A percentile compares a stretch with the other conserved stretches of the same genome.
phyloP scores from a whole-genome alignment of 768 basidiomycete genomes.

The Phanerodontia chrysosporium region DNA sequence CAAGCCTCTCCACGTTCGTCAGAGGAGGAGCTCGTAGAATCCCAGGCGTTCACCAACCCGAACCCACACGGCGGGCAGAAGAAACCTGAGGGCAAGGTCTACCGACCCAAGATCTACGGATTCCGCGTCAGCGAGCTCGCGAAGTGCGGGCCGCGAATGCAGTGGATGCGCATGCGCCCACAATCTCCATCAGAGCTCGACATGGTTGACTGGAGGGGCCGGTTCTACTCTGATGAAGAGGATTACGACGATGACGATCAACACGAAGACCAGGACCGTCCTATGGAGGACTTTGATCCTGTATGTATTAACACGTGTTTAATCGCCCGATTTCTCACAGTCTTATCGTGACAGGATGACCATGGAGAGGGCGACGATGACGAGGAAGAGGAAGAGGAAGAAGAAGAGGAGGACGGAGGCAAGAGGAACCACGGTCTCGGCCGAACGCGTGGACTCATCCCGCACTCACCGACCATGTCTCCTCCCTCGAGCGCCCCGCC shows the following conservation, averaged over 20 bases:
- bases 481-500: conserved; percentile 46
- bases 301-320: too few relatives aligned
- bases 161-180: conserved; percentile 89
- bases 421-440: conserved; percentile 14
- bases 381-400: conserved; percentile 51
- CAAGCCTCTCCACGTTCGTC: conserved; percentile 41
- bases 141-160: conserved; percentile 93
- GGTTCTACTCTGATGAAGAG: conserved; percentile 82
- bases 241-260: conserved; percentile 53
- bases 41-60: conserved; percentile 72
- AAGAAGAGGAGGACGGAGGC: conserved; percentile 39
- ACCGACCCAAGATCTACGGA: conserved; percentile 91
- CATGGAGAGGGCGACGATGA: conserved; percentile 43
- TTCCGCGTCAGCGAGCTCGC: conserved; percentile 97
- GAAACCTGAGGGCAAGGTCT: conserved; percentile 80
- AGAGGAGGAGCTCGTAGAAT: conserved; percentile 15
- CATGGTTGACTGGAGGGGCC: conserved; percentile 84
- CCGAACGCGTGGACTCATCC: conserved; percentile 4
- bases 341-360: conserved; percentile 20
- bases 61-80: conserved; percentile 89
- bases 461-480: conserved; percentile 41
- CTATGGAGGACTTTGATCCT: conserved; percentile 85
- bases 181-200: conserved; percentile 77
- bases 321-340: not conserved
- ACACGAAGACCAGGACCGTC: conserved; percentile 50